These are phyloP conservation scores for Chalciporus pseudorubinellus DNA, from an alignment of 768 basidiomycete genomes.

Conservation along the genomic window DNA sequence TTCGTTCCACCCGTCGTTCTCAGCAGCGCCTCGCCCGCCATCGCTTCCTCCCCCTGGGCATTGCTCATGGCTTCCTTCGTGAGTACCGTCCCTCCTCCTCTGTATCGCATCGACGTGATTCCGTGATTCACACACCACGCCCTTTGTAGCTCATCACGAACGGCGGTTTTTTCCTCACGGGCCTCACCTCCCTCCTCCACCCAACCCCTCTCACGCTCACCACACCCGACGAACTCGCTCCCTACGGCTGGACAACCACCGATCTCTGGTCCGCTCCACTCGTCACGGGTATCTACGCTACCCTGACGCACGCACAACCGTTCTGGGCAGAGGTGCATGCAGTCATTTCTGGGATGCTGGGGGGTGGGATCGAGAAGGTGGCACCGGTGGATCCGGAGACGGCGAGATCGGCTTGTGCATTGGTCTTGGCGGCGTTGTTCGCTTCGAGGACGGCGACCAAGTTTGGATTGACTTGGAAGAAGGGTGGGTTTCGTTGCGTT, in stretches of 20 bases:
- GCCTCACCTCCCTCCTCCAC: constrained; percentile 71
- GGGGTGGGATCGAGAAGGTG: constrained; percentile 26
- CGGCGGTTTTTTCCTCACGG: constrained; percentile 77
- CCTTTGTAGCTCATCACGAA: constrained; percentile 61
- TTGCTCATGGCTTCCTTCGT: constrained; percentile 73
- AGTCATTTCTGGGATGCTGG: constrained; percentile 46
- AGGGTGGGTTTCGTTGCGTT: constrained; percentile 9
- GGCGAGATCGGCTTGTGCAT: constrained; percentile 70
- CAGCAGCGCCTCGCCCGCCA: constrained; percentile 43
- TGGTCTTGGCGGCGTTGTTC: constrained; percentile 63
- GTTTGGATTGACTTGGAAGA: constrained; percentile 37
- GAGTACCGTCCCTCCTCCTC: constrained; percentile 22
- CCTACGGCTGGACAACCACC: constrained; percentile 82
- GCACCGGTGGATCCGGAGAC: constrained; percentile 58
- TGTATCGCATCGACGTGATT: background rate
- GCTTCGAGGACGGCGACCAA: constrained; percentile 62
- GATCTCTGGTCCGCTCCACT: constrained; percentile 87
- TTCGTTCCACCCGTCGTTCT: constrained; percentile 71
- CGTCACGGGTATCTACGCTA: constrained; percentile 74
- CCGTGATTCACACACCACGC: background rate
- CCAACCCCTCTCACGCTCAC: constrained; percentile 65
- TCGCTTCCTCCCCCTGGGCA: constrained; percentile 72
- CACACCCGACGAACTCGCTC: constrained; percentile 76
- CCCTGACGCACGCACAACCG: constrained; percentile 83
- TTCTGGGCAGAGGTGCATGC: constrained; percentile 68